These are phyloP conservation scores for Komagataella pseudopastoris DNA, from an alignment of 805 yeast genomes.

Conservation along the genomic window DNA sequence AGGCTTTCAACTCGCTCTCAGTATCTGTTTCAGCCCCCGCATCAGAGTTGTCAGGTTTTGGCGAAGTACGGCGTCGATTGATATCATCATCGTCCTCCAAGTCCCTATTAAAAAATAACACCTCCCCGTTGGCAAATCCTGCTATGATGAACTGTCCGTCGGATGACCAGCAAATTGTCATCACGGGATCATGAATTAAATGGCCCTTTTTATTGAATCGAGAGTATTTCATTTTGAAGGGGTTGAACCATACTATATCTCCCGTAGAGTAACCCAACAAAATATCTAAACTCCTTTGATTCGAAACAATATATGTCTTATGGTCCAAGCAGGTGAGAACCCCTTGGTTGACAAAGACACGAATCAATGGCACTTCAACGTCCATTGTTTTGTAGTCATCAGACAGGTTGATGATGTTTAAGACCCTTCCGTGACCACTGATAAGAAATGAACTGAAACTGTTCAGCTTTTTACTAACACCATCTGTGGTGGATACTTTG, in stretches of 20 bases:
- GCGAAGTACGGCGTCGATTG: not conserved
- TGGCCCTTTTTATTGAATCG: slow-evolving; percentile 39
- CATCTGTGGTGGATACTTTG: slow-evolving; percentile 17
- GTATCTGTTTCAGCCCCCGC: not conserved
- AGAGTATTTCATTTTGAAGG: slow-evolving; percentile 30
- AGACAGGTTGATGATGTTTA: slow-evolving; percentile 30
- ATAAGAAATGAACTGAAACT: slow-evolving; percentile 21
- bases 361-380: slow-evolving; percentile 26
- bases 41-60: not conserved
- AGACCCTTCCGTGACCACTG: slow-evolving; percentile 33
- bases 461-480: slow-evolving; percentile 14
- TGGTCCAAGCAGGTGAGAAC: slow-evolving; percentile 25
- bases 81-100: slow-evolving; percentile 27
- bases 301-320: slow-evolving; percentile 11
- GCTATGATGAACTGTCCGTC: slow-evolving; percentile 35
- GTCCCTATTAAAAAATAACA: slow-evolving; percentile 35
- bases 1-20: not conserved
- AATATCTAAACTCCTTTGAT: slow-evolving; percentile 29
- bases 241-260: slow-evolving; percentile 51
- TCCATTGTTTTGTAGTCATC: slow-evolving; percentile 24
- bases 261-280: slow-evolving; percentile 54
- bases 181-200: slow-evolving; percentile 26
- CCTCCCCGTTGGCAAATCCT: slow-evolving; percentile 53
- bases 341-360: slow-evolving; percentile 24
- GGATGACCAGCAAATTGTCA: slow-evolving; percentile 32